These are phyloP conservation scores for Pichia phayaonensis DNA, from an alignment of 805 yeast species.

Conservation along the genomic window DNA sequence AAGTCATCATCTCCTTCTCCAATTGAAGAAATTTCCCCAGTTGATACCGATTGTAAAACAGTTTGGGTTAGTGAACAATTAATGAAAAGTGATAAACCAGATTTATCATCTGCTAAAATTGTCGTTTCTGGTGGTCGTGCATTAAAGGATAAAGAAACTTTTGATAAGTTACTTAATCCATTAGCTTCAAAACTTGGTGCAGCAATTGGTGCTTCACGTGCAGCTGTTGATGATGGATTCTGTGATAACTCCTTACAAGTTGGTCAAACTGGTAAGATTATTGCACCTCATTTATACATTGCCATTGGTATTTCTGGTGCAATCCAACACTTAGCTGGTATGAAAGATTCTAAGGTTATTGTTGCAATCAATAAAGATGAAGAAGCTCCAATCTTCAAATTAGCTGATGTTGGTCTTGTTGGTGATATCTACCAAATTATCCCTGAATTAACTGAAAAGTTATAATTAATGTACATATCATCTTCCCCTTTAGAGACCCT, in stretches of 20 bases:
- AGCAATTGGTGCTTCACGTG: conserved; percentile 96
- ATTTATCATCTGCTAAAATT: conserved; percentile 69
- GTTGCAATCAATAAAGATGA: conserved; percentile 93
- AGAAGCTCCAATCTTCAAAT: conserved; percentile 88
- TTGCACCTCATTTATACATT: conserved; percentile 90
- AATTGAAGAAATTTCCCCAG: conserved; percentile 40
- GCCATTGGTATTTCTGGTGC: conserved; percentile 97
- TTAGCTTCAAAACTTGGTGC: conserved; percentile 79
- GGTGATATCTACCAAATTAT: conserved; percentile 81
- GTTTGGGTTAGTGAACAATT: conserved; percentile 74
- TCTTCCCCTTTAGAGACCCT: neutral
- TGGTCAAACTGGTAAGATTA: conserved; percentile 97
- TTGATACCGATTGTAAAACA: conserved; percentile 33
- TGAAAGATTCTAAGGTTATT: conserved; percentile 91
- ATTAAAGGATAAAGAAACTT: conserved; percentile 80
- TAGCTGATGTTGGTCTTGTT: conserved; percentile 83
- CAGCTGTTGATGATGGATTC: conserved; percentile 94
- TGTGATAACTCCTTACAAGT: conserved; percentile 95
- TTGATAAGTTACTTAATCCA: conserved; percentile 70
- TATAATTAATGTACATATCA: conserved; percentile 25
- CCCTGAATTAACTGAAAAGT: conserved; percentile 83
- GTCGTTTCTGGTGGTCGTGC: conserved; percentile 96
- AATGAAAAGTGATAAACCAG: conserved; percentile 79
- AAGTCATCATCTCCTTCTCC: conserved; percentile 31
- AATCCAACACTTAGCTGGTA: conserved; percentile 96